A percentile compares a stretch with the other conserved stretches of the same genome.
phyloP scores from a whole-genome alignment of 495 filamentous ascomycete species.

The Bombardia bombarda region DNA sequence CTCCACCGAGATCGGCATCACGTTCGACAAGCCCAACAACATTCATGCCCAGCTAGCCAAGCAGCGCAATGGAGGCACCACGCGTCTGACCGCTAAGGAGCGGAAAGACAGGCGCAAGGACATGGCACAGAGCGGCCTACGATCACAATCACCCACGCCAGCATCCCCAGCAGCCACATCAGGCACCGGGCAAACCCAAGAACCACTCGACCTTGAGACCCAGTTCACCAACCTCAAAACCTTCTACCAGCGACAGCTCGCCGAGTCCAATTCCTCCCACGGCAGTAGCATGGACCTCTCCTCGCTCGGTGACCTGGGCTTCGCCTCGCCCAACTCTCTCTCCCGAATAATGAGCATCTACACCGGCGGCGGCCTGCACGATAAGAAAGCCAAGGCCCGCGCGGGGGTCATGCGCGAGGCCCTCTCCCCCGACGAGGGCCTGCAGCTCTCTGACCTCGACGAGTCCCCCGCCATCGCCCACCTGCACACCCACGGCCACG shows the following conservation, averaged over 20 bases:
- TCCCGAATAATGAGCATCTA: conserved; percentile 90
- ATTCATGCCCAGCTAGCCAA: conserved; percentile 73
- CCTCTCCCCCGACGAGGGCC: conserved; percentile 56
- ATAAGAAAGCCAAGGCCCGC: conserved; percentile 62
- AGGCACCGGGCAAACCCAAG: not conserved
- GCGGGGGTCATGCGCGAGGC: conserved; percentile 72
- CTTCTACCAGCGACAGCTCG: conserved; percentile 68
- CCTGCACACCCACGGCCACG: conserved; percentile 35
- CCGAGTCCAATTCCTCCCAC: conserved; percentile 33
- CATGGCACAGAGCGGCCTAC: conserved; percentile 12
- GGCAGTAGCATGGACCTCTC: conserved; percentile 35
- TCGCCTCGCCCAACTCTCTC: conserved; percentile 69
- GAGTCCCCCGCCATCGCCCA: conserved; percentile 42
- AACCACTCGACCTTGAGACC: conserved; percentile 32
- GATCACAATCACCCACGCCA: not conserved
- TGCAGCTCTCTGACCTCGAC: conserved; percentile 44
- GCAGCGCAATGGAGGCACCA: conserved; percentile 44
- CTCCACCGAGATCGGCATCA: conserved; percentile 78
- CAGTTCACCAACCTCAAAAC: conserved; percentile 52
- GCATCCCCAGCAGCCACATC: conserved; percentile 5
- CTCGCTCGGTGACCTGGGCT: conserved; percentile 53
- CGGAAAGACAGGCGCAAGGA: conserved; percentile 39
- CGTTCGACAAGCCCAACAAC: conserved; percentile 78
- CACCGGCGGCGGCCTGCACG: conserved; percentile 50
- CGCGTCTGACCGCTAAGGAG: conserved; percentile 30